Percentiles rank a stretch among this genome's conserved stretches.
Conservation (phyloP, 2,329 filamentous ascomycete genomes). For the Teratosphaeria viscida region DNA sequence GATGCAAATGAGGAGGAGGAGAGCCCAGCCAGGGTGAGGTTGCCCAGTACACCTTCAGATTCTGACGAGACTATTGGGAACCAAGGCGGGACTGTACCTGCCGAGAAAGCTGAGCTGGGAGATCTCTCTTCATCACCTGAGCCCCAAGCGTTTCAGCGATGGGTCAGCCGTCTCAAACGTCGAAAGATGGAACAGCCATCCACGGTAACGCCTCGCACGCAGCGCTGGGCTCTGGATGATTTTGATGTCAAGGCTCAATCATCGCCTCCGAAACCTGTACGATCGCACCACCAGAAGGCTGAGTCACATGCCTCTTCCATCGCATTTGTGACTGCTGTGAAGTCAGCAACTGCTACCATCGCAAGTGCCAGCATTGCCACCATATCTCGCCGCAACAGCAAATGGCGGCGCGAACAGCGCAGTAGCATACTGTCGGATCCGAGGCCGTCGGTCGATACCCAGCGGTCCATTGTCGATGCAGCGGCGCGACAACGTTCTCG, state of each 20-base stretch:
- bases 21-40: slow-evolving; percentile 2
- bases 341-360: slow-evolving; percentile 70
- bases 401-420: slow-evolving; percentile 47
- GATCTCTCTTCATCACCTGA: slow-evolving; percentile 1
- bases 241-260: slow-evolving; percentile 12
- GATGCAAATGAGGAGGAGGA: slow-evolving; percentile 2
- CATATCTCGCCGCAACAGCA: slow-evolving; percentile 45
- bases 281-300: slow-evolving; percentile 28
- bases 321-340: slow-evolving; percentile 68
- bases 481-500: slow-evolving; percentile 60
- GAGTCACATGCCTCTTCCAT: slow-evolving; percentile 63
- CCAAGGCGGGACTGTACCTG: not conserved
- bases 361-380: slow-evolving; percentile 59
- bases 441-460: slow-evolving; percentile 50
- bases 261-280: not conserved
- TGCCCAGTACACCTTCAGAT: not conserved
- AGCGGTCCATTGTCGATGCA: slow-evolving; percentile 49
- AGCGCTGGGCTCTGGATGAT: slow-evolving; percentile 29
- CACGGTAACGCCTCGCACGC: slow-evolving; percentile 25
- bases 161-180: slow-evolving; percentile 60
- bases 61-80: not conserved
- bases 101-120: slow-evolving; percentile 1
- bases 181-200: slow-evolving; percentile 39
- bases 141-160: slow-evolving; percentile 55
- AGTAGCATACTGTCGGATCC: slow-evolving; percentile 55